Base-by-base conservation (phyloP, 1,284 basidiomycete genomes). In the Grifola frondosa region DNA sequence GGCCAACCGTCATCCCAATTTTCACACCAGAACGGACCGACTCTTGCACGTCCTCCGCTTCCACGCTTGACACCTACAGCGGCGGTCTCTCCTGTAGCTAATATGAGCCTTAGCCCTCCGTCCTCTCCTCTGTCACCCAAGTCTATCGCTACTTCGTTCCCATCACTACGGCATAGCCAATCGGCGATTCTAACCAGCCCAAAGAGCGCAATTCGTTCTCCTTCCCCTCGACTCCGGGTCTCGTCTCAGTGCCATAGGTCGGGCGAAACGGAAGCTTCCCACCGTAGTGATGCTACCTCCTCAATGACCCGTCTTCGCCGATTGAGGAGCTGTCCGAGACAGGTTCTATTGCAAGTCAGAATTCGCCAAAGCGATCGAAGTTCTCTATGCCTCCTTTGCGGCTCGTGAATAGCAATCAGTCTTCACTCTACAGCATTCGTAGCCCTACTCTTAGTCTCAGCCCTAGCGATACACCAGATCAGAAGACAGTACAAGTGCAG, bases 401-500 rank as follows among this genome's bases (percentile, higher is more conserved):
- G 3, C 42, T 53, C 13, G 48, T 53, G 23, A 48, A 47, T 7
- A 49, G 42, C 30, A 37, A 49, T 25, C 42, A 45, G 6, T 39
- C 36, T 9, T 46, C 35, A 11, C 33, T 15, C 33, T 39, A 48
- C 21, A 33, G 38, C 11, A 43, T 49, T 16, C 51, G 48, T 20
- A 62, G 62, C 36, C 62, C 62, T 11, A 61, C 53, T 9, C 32
- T 53, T 13, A 74, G 78, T n/a, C 62, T 73, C 10, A 71, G 65
- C 46, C 62, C 29, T 33, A 67, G 46, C 59, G 63, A 57, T 19
- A 57, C 43, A 42, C 63, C 19, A 33, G 65, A 67, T 16, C 65
- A 68, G 25, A 70, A 77, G 50, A 76, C 67, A 2, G 73, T 90
- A 6, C 85, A 88, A 44, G 81, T 89, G 9, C 69, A 86, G 56